These are phyloP conservation scores for Viola pubescens DNA, from an alignment of 441 rosid species.

Conservation along the genomic window DNA sequence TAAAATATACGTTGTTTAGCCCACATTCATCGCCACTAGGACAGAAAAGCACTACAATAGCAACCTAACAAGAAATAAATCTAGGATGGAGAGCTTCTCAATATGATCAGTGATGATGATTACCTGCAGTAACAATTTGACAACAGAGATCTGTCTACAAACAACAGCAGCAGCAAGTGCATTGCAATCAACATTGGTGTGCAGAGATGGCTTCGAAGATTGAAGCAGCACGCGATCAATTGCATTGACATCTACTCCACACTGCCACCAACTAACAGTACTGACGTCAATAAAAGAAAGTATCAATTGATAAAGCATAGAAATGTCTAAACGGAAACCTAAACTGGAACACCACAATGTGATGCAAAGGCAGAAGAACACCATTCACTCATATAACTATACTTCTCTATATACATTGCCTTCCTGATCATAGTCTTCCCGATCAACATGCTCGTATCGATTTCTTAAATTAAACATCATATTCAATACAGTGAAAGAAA, in stretches of 20 bases:
- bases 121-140: conserved; percentile 73
- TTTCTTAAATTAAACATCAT: too few species aligned
- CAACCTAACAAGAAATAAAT: too few species aligned
- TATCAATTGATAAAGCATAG: too few species aligned
- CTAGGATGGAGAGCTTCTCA: too few species aligned
- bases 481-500: too few species aligned
- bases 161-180: conserved; percentile 87
- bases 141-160: conserved; percentile 68
- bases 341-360: neutral
- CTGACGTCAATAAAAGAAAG: conserved; percentile 10
- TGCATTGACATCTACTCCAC: conserved; percentile 76
- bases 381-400: neutral
- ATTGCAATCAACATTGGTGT: conserved; percentile 75
- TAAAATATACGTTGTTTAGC: too few species aligned
- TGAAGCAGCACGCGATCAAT: conserved; percentile 61
- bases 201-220: conserved; percentile 82
- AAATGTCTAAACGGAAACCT: neutral
- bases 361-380: neutral
- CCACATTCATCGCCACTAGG: too few species aligned
- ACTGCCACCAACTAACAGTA: conserved; percentile 37
- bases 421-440: too few species aligned
- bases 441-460: too few species aligned
- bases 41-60: too few species aligned
- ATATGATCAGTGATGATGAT: neutral
- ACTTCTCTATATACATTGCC: too few species aligned